A percentile compares a stretch with the other conserved stretches of the same genome.
Conservation (phyloP, 768 basidiomycete genomes). For the Dacryopinax primogenitus region DNA sequence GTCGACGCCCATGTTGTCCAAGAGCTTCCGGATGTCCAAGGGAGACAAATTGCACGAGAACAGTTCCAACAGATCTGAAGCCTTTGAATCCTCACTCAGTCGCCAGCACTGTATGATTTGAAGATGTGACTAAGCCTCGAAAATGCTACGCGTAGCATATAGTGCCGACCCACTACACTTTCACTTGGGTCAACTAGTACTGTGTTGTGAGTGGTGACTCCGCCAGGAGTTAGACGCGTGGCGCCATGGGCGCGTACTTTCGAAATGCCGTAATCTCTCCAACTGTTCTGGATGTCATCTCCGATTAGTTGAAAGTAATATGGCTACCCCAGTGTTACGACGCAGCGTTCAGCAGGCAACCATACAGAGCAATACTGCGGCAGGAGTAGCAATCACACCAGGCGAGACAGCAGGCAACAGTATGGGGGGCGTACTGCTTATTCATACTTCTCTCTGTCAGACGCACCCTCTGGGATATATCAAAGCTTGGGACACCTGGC, state of each 20-base stretch:
- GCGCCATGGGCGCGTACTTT: neutral
- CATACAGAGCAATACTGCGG: neutral
- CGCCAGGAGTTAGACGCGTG: neutral
- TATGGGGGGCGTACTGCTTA: neutral
- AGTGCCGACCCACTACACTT: no score
- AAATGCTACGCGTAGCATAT: no score
- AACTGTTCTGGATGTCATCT: neutral
- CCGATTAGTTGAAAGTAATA: neutral
- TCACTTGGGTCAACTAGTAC: no score
- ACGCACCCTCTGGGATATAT: neutral
- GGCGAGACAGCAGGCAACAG: neutral
- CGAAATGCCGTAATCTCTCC: neutral
- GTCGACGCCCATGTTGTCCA: neutral
- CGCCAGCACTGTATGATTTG: no score
- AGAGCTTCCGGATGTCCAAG: no score
- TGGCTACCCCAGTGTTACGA: neutral
- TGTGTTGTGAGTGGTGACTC: no score
- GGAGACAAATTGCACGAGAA: no score
- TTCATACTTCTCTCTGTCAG: neutral
- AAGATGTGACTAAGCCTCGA: no score
- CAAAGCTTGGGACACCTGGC: slow-evolving; percentile 55
- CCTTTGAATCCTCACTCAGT: no score
- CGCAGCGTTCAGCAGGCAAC: neutral
- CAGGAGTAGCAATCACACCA: neutral
- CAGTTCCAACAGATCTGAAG: no score